phyloP scores from a whole-genome alignment of 1,139 yeast species.

The Yamadazyma atmosphaerica region DNA sequence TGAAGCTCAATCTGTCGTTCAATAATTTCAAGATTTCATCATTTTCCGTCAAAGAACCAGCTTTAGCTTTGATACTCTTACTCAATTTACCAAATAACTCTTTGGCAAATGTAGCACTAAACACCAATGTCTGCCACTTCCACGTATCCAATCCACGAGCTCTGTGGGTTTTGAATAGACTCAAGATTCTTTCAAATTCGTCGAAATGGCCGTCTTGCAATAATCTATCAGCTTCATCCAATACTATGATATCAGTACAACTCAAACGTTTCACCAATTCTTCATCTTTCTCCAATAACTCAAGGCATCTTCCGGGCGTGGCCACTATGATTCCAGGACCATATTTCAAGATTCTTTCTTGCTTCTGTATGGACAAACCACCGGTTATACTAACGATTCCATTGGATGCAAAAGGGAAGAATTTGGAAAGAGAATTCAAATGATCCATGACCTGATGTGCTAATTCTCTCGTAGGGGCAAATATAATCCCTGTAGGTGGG shows the following conservation, averaged over 20 bases:
- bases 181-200: constrained; percentile 82
- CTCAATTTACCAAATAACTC: constrained; percentile 76
- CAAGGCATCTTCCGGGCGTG: constrained; percentile 93
- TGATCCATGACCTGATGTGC: constrained; percentile 93
- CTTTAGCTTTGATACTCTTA: constrained; percentile 30
- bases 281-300: constrained; percentile 66
- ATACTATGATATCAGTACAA: constrained; percentile 66
- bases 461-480: constrained; percentile 95
- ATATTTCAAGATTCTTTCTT: constrained; percentile 70
- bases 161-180: constrained; percentile 47
- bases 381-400: constrained; percentile 87
- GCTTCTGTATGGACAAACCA: constrained; percentile 91
- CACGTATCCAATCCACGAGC: constrained; percentile 28
- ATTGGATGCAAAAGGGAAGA: constrained; percentile 53
- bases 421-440: constrained; percentile 59
- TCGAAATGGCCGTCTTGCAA: constrained; percentile 96
- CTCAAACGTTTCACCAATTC: constrained; percentile 57
- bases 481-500: constrained; percentile 73
- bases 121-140: constrained; percentile 88
- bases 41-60: constrained; percentile 37
- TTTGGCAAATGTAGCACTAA: constrained; percentile 90
- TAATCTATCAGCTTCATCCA: constrained; percentile 97
- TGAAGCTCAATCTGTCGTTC: constrained; percentile 59
- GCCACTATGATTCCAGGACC: constrained; percentile 88
- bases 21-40: constrained; percentile 57